A percentile compares a stretch with the other conserved stretches of the same genome.
phyloP scores from a whole-genome alignment of 1,284 basidiomycete species.

The Ustilago hordei region DNA sequence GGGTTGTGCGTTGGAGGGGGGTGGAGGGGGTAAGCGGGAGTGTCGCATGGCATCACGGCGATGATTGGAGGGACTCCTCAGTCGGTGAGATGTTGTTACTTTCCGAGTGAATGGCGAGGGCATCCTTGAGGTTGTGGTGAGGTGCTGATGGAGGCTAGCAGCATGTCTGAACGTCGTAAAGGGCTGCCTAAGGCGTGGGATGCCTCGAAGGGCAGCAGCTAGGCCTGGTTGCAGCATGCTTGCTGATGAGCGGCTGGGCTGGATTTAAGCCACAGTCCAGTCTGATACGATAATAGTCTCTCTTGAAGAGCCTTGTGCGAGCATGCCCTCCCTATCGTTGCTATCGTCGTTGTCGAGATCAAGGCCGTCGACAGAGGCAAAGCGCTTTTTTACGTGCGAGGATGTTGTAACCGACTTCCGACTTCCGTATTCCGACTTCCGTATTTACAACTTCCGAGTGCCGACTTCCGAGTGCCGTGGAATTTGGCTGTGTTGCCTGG shows the following conservation, averaged over 20 bases:
- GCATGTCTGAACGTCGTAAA: not conserved
- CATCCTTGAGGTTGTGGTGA: not conserved
- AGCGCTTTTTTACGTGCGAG: too few relatives aligned
- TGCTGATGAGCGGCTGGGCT: not conserved
- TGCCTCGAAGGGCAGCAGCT: conserved; percentile 9
- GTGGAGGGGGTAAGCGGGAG: not conserved
- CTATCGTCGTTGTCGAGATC: too few relatives aligned
- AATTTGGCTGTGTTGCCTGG: too few relatives aligned
- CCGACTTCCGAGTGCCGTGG: too few relatives aligned
- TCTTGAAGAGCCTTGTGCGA: too few relatives aligned
- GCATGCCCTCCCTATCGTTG: too few relatives aligned
- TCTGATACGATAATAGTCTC: not conserved
- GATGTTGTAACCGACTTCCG: too few relatives aligned
- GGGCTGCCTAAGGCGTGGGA: not conserved
- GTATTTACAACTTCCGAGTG: too few relatives aligned
- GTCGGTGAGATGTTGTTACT: conserved; percentile 5
- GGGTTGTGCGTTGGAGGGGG: not conserved
- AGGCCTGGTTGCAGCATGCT: conserved; percentile 20
- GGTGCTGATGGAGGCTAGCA: not conserved
- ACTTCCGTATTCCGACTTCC: too few relatives aligned
- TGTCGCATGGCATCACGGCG: not conserved
- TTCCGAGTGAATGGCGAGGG: not conserved
- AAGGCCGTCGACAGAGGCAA: too few relatives aligned
- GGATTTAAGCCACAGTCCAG: not conserved
- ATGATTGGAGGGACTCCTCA: not conserved